These are phyloP conservation scores for Cladosporium sp. DNA, from an alignment of 2,329 filamentous ascomycete genomes.

Conservation along the genomic window DNA sequence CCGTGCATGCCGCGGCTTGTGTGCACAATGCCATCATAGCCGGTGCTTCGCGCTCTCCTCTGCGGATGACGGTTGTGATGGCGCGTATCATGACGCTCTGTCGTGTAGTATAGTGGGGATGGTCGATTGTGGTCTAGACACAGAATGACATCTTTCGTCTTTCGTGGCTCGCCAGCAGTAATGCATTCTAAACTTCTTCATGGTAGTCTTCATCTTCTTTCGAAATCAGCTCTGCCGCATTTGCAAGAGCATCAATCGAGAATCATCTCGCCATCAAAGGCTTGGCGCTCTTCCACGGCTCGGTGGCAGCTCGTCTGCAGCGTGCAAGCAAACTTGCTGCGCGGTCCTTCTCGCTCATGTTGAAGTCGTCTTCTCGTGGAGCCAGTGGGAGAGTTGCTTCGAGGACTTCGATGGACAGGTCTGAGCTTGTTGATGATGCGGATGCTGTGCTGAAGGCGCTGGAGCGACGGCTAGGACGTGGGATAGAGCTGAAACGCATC, in stretches of 20 bases:
- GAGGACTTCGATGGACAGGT: constrained; percentile 27
- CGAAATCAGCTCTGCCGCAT: background rate
- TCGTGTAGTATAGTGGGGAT: background rate
- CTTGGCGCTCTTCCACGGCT: constrained; percentile 33
- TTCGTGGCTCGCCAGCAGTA: background rate
- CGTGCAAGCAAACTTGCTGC: constrained; percentile 30
- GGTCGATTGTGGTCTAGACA: background rate
- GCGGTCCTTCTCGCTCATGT: constrained; percentile 32
- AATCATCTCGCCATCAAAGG: constrained; percentile 19
- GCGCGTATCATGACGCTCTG: background rate
- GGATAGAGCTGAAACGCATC: constrained; percentile 25
- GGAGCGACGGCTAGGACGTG: constrained; percentile 12
- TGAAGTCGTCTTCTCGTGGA: constrained; percentile 35
- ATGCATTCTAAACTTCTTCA: background rate
- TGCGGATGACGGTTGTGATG: background rate
- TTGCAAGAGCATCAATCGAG: background rate
- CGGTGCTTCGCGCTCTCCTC: background rate
- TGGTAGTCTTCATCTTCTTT: background rate
- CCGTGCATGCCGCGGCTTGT: background rate
- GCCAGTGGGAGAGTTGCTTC: constrained; percentile 33
- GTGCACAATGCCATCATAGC: background rate
- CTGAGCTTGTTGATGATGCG: constrained; percentile 20
- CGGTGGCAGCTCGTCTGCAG: constrained; percentile 28
- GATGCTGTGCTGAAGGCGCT: constrained; percentile 23
- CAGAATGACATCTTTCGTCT: background rate